These are phyloP conservation scores for Daldinia decipiens DNA, from an alignment of 495 filamentous ascomycete species.

Conservation along the genomic window DNA sequence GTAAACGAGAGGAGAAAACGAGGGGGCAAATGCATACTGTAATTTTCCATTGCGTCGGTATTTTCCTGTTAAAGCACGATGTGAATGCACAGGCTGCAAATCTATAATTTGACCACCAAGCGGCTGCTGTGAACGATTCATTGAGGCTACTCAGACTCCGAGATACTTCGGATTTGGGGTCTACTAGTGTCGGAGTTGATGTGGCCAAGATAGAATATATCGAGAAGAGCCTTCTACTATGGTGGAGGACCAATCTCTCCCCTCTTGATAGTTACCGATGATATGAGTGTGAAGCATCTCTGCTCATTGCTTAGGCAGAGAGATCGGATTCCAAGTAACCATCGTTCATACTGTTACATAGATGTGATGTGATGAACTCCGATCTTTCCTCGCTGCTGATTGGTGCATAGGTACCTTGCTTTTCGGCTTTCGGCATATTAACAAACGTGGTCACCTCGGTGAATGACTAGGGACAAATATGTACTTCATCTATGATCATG, in stretches of 20 bases:
- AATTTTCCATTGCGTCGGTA: constrained; percentile 50
- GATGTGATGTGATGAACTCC: constrained; percentile 16
- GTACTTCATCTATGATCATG: neutral
- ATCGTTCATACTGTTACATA: too few relatives aligned
- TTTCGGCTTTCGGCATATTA: constrained; percentile 32
- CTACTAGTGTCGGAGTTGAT: neutral
- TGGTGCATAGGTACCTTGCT: constrained; percentile 5
- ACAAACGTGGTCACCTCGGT: constrained; percentile 9
- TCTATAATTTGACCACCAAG: constrained; percentile 49
- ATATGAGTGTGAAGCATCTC: neutral
- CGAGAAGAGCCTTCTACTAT: neutral
- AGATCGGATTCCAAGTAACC: constrained; percentile 5
- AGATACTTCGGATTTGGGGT: neutral
- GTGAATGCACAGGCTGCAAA: constrained; percentile 35
- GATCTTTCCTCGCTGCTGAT: constrained; percentile 18
- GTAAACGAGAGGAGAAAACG: neutral
- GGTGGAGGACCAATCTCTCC: neutral
- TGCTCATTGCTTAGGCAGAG: neutral
- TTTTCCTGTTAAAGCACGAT: constrained; percentile 37
- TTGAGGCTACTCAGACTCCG: constrained; percentile 5
- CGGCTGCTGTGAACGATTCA: constrained; percentile 40
- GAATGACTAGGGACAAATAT: neutral
- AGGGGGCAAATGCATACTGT: constrained; percentile 38
- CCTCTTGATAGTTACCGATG: neutral
- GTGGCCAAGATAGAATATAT: neutral